Base-by-base conservation (phyloP, 306 rosid genomes). In the Lathyrus aphaca region DNA sequence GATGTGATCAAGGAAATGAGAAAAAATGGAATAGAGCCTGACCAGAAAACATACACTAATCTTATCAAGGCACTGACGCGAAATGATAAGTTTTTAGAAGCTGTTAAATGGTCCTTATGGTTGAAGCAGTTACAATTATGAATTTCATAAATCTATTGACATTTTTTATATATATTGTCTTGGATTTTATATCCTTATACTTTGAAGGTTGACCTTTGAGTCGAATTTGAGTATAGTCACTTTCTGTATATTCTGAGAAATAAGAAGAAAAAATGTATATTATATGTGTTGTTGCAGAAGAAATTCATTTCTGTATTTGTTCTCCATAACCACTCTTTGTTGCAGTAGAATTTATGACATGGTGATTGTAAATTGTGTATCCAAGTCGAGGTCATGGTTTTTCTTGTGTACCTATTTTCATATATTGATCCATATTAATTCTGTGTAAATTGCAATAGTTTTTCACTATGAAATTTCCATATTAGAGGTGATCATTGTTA, bases 71-170 rank as follows among this genome's bases (percentile, higher is more conserved):
- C 99, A 12, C 69, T 89, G 55, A 66, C 74, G 21, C 85, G 85
- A 72, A 94, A 94, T 69, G 97, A 94, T 71, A 57, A 91, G 44
- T 87, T 74, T 83, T 82, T 94, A 49, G 97, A 94, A 84, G 99
- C 99, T 30, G 90, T 94, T 54, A 94, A 86, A 80, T 94, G 97
- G 99, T 94, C 99, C 4, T 70, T 91, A 66, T 91, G 99, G 97
- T 84, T 91, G 96, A 94, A 94, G 89, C 99, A 94, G 86, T 43
- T 88, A 79, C 83, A 86, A 17, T 64, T 89, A 64, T 87, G 81
- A 85, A 70, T 60, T 59, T 48, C 59, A 69, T 56, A 48, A 71
- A 60, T 51, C 49, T 23, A 2, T 57, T 62, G 50, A 57, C 68
- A 66, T 59, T 66, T 53, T 72, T 10, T 32, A 44, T 39, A 64